phyloP scores from a whole-genome alignment of 1,284 basidiomycete genomes.

The Cryptococcus amylolentus region DNA sequence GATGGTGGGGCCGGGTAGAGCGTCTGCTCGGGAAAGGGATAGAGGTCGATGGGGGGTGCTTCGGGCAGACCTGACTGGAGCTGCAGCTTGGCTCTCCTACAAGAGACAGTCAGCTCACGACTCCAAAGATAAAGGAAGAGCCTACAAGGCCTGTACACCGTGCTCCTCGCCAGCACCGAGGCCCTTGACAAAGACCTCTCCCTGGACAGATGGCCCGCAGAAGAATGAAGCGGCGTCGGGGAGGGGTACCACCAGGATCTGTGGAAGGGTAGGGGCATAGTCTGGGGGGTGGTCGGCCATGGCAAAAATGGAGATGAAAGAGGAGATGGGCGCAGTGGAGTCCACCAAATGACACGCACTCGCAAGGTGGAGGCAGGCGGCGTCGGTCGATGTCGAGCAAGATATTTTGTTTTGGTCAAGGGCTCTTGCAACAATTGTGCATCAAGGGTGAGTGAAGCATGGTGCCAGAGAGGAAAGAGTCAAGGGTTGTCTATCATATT shows the following conservation, averaged over 20 bases:
- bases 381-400: too few relatives aligned
- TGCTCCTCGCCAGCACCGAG: constrained; percentile 28
- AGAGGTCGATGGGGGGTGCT: constrained; percentile 22
- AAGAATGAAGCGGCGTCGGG: constrained; percentile 45
- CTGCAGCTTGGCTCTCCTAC: constrained; percentile 28
- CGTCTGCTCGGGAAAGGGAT: constrained; percentile 16
- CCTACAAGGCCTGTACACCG: constrained; percentile 36
- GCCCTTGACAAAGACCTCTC: constrained; percentile 47
- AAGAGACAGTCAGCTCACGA: constrained; percentile 1
- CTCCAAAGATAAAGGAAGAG: background rate
- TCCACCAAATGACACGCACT: too few relatives aligned
- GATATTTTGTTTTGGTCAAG: too few relatives aligned
- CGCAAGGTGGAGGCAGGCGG: too few relatives aligned
- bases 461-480: too few relatives aligned
- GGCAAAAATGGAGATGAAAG: background rate
- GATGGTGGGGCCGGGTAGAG: constrained; percentile 28
- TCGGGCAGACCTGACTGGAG: constrained; percentile 29
- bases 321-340: too few relatives aligned
- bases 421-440: too few relatives aligned
- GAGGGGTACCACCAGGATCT: constrained; percentile 42
- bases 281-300: constrained; percentile 27
- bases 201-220: constrained; percentile 42
- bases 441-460: too few relatives aligned
- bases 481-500: too few relatives aligned
- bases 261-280: constrained; percentile 40